A percentile compares a stretch with the other conserved stretches of the same genome.
Conservation (phyloP, 352 stramenopile species). For the Globisporangium camurandrum region DNA sequence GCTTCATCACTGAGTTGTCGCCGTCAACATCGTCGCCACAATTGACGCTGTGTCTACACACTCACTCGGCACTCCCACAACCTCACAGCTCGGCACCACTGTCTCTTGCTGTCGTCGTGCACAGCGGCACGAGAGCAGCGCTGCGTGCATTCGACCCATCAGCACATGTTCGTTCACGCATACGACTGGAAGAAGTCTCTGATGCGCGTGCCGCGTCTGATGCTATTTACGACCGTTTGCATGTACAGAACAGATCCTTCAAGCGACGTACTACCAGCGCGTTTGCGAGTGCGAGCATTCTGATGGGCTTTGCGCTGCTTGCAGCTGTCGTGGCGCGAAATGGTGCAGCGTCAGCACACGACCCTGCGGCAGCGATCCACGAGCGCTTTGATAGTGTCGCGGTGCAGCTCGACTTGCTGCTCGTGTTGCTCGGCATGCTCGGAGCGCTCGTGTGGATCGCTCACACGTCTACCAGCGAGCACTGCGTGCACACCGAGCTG, state of each 20-base stretch:
- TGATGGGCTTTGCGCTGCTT: constrained; percentile 5
- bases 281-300: neutral
- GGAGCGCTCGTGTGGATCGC: constrained; percentile 16
- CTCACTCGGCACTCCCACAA: neutral
- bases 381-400: constrained; percentile 6
- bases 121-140: constrained; percentile 5
- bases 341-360: neutral
- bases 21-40: too few species aligned
- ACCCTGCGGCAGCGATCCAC: neutral
- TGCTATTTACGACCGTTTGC: neutral
- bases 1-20: too few species aligned
- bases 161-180: neutral
- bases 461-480: too few species aligned
- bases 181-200: neutral
- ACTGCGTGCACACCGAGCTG: neutral
- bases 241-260: constrained; percentile 2
- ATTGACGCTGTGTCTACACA: too few species aligned
- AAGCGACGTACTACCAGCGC: neutral
- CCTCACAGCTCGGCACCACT: constrained; percentile 14
- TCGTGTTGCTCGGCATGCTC: constrained; percentile 13
- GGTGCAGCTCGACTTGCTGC: constrained; percentile 12
- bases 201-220: neutral
- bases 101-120: constrained; percentile 10
- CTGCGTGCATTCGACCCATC: constrained; percentile 1
- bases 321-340: neutral